Percentiles rank a stretch among this genome's conserved stretches.
phyloP scores from a whole-genome alignment of 345 rosid genomes.

The Heritiera littoralis region DNA sequence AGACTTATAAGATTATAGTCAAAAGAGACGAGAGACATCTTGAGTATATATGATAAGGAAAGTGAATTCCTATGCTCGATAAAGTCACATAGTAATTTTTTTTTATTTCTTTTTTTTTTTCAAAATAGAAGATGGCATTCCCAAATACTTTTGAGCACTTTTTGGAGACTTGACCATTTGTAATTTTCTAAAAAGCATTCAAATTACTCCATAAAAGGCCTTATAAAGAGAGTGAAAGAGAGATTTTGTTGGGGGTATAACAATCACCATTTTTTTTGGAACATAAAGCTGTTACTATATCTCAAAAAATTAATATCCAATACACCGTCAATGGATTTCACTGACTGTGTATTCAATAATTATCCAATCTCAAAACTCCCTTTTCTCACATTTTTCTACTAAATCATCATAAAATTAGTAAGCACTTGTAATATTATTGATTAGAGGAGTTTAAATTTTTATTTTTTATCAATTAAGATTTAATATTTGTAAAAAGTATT shows the following conservation, averaged over 20 bases:
- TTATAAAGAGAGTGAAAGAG: not conserved
- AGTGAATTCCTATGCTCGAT: slow-evolving; percentile 39
- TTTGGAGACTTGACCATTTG: not conserved
- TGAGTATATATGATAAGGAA: slow-evolving; percentile 28
- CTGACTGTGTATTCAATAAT: too few relatives aligned
- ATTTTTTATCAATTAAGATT: too few relatives aligned
- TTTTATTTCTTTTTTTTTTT: not conserved
- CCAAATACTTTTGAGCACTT: slow-evolving; percentile 1
- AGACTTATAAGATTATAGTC: slow-evolving; percentile 16
- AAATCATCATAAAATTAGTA: too few relatives aligned
- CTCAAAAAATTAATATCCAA: too few relatives aligned
- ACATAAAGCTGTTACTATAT: too few relatives aligned
- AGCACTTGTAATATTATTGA: too few relatives aligned
- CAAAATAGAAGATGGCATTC: not conserved
- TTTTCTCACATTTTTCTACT: too few relatives aligned
- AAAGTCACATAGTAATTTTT: slow-evolving; percentile 25
- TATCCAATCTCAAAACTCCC: too few relatives aligned
- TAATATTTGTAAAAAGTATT: too few relatives aligned
- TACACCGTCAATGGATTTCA: too few relatives aligned
- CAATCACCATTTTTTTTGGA: too few relatives aligned
- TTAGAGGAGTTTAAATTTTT: too few relatives aligned
- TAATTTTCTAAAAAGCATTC: not conserved
- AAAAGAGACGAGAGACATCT: slow-evolving; percentile 37
- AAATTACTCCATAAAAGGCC: not conserved
- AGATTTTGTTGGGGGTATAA: not conserved